These are phyloP conservation scores for Hygrophorus russula DNA, from an alignment of 768 basidiomycete species.

Conservation along the genomic window DNA sequence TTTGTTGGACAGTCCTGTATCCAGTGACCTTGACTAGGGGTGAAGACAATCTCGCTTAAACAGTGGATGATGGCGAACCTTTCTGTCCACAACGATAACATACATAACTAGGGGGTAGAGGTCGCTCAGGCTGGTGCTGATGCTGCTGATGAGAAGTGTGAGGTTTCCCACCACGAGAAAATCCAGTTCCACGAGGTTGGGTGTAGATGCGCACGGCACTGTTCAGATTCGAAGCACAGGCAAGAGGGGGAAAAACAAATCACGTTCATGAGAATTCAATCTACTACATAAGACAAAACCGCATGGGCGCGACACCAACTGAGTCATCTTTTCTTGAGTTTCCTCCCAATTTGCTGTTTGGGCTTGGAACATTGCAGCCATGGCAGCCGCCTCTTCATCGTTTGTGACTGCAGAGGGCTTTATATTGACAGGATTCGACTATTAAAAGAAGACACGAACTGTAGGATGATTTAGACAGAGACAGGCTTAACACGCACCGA, in stretches of 20 bases:
- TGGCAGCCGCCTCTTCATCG: constrained; percentile 86
- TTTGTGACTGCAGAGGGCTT: constrained; percentile 33
- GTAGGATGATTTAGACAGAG: constrained; percentile 3
- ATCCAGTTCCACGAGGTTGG: constrained; percentile 52
- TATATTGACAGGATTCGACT: constrained; percentile 19
- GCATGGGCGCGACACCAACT: constrained; percentile 72
- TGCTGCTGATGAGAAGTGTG: constrained; percentile 32
- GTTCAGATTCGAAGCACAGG: constrained; percentile 19
- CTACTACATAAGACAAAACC: constrained; percentile 51
- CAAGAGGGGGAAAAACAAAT: constrained; percentile 24
- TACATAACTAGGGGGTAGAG: constrained; percentile 90
- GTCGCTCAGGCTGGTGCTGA: constrained; percentile 54
- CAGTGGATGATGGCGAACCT: constrained; percentile 37
- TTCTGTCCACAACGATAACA: constrained; percentile 98
- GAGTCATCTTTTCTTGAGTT: constrained; percentile 98
- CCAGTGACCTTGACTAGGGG: constrained; percentile 74
- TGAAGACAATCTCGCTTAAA: not conserved
- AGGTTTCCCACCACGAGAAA: constrained; percentile 51
- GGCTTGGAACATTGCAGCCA: constrained; percentile 97
- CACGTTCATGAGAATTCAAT: constrained; percentile 59
- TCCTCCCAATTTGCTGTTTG: constrained; percentile 95
- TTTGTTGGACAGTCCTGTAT: constrained; percentile 99
- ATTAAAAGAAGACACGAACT: not conserved
- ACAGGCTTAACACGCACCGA: constrained; percentile 14
- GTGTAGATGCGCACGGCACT: constrained; percentile 63